Conservation (phyloP, 2,329 filamentous ascomycete genomes). For the Mycocentrospora acerina region DNA sequence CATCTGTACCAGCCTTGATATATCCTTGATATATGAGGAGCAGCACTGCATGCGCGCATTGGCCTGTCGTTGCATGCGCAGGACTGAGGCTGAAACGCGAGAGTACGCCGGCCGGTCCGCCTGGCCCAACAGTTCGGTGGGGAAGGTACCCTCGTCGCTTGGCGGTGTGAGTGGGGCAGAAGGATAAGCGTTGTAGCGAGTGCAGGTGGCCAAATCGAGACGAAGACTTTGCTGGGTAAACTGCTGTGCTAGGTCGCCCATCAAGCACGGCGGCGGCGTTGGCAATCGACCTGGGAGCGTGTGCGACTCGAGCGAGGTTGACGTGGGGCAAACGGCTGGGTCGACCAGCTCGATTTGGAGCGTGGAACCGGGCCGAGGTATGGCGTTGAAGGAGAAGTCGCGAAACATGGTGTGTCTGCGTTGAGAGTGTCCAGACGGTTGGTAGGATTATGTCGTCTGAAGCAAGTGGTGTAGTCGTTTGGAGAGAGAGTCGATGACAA, state of each 20-base stretch:
- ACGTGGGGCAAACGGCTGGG: constrained; percentile 31
- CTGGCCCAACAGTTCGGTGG: constrained; percentile 9
- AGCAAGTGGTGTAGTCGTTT: too few species aligned
- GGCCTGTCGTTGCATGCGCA: constrained; percentile 44
- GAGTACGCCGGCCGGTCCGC: constrained; percentile 25
- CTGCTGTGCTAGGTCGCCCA: constrained; percentile 38
- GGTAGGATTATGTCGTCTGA: too few species aligned
- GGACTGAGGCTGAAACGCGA: constrained; percentile 38
- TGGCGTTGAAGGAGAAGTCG: constrained; percentile 42
- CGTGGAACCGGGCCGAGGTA: constrained; percentile 31
- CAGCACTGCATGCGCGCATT: constrained; percentile 46
- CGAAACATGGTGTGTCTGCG: constrained; percentile 35
- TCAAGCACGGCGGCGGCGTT: constrained; percentile 35
- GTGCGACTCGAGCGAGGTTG: constrained; percentile 12
- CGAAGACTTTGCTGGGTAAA: constrained; percentile 38
- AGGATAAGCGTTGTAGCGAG: constrained; percentile 3
- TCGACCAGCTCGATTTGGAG: constrained; percentile 32
- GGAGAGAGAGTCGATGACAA: too few species aligned
- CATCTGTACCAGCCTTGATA: constrained; percentile 44
- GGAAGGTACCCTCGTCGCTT: constrained; percentile 23
- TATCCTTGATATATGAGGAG: constrained; percentile 43
- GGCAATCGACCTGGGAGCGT: constrained; percentile 15
- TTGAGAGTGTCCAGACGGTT: too few species aligned
- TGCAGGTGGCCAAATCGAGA: constrained; percentile 17
- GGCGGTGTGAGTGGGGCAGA: constrained; percentile 27